phyloP scores from a whole-genome alignment of 192 early-diverging fungal genomes.

The Powellomyces hirtus region DNA sequence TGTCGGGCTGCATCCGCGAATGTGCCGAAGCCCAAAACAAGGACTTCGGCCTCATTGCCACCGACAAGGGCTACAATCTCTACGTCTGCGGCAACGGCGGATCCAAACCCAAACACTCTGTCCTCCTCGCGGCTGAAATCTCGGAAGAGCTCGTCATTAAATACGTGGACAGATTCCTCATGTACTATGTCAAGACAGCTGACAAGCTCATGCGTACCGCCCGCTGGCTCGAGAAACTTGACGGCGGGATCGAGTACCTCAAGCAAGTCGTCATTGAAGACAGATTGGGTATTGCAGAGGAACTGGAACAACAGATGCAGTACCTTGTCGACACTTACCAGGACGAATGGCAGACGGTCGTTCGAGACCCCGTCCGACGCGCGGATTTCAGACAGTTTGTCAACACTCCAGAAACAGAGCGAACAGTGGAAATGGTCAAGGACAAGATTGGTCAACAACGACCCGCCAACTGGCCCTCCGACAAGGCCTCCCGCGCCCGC shows the following conservation, averaged over 20 bases:
- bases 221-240: constrained; percentile 66
- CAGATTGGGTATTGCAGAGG: constrained; percentile 58
- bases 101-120: constrained; percentile 64
- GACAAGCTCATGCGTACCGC: constrained; percentile 64
- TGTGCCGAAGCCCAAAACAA: constrained; percentile 47
- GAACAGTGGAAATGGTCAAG: constrained; percentile 53
- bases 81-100: constrained; percentile 72
- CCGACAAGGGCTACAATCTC: constrained; percentile 68
- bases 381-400: constrained; percentile 61
- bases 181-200: constrained; percentile 70
- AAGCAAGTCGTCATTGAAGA: constrained; percentile 63
- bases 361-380: constrained; percentile 54
- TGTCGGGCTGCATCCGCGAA: constrained; percentile 67
- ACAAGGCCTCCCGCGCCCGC: not conserved
- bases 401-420: constrained; percentile 50
- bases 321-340: constrained; percentile 54
- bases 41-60: constrained; percentile 63
- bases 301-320: constrained; percentile 68
- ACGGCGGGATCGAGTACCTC: constrained; percentile 64
- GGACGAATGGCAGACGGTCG: constrained; percentile 65
- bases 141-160: constrained; percentile 51
- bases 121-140: constrained; percentile 53
- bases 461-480: constrained; percentile 57
- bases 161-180: constrained; percentile 65
- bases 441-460: constrained; percentile 61